Evolutionary conservation across 2,329 filamentous ascomycete species (phyloP), one percentile per base, ranked within the genome.

Genomic region (Sclerotinia sclerotiorum): DNA sequence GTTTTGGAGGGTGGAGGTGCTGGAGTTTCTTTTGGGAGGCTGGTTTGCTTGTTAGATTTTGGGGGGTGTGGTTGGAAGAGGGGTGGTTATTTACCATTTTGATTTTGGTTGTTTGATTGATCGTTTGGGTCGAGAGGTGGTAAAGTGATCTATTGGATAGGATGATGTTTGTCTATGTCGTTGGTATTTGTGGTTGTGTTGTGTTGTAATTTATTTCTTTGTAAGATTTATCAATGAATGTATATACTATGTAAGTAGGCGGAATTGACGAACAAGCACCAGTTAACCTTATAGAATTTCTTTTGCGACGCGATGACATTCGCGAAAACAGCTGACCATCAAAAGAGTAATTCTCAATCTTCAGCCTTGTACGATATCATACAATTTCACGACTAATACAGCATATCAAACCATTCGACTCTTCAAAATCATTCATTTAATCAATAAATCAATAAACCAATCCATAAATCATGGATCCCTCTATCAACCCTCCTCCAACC

Each of bases 311-410:
- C 58, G 58, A 61, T 57, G 11, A 49, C 46, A 24, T 17, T 49
- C 63, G 42, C 63, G 63, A 65, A 57, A 55, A 13, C 63, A 65
- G 63, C 52, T 65, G 63, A 65, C 21, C 39, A n/a, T 19, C 13
- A 44, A 57, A 55, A 55, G 35, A 55, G 27, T 21, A 46, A 65
- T 39, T 32, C 39, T 42, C 7, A 39, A 27, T 58, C 55, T 58
- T 27, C 55, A 58, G 55, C 35, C 55, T 44, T 44, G 55, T 11
- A 2, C 0, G 24, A 54, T 55, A 48, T 44, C n/a, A 52, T 35
- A 48, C 19, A 65, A 42, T 42, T 15, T 57, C 35, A 27, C 3
- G 10, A 19, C 19, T n/a, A 17, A 21, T 3, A 58, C 35, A 17
- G 3, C 7, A 58, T 5, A 17, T 44, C 19, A 15, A 2, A 32